phyloP scores from a whole-genome alignment of 208 protist genomes.

The Wallacemonas sp. region DNA sequence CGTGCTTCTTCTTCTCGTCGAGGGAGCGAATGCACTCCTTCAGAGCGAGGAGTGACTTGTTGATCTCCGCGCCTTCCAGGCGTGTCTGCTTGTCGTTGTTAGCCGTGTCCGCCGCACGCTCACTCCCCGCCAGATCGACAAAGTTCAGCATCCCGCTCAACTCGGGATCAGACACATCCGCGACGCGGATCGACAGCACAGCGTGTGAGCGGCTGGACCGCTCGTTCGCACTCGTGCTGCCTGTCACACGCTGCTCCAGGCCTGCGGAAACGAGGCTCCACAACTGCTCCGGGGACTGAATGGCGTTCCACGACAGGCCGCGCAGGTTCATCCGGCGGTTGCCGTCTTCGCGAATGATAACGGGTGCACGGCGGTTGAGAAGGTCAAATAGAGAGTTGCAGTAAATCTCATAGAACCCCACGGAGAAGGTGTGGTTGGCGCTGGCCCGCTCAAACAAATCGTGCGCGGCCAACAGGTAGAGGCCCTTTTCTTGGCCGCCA shows the following conservation, averaged over 20 bases:
- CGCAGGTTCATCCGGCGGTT: conserved; percentile 89
- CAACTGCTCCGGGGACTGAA: conserved; percentile 58
- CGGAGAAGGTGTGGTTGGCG: conserved; percentile 43
- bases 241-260: conserved; percentile 75
- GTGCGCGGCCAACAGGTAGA: conserved; percentile 90
- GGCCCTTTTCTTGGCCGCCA: conserved; percentile 63
- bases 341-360: conserved; percentile 91
- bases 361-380: conserved; percentile 81
- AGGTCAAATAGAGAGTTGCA: conserved; percentile 95
- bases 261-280: conserved; percentile 76
- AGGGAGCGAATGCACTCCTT: conserved; percentile 89
- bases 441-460: conserved; percentile 86
- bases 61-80: conserved; percentile 90
- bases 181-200: conserved; percentile 68
- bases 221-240: conserved; percentile 90
- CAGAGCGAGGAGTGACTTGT: conserved; percentile 88
- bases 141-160: conserved; percentile 86
- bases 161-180: conserved; percentile 47
- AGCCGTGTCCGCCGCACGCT: conserved; percentile 94
- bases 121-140: conserved; percentile 98
- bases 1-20: conserved; percentile 90
- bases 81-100: conserved; percentile 89
- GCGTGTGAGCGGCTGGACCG: conserved; percentile 89
- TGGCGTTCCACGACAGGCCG: conserved; percentile 82
- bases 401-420: conserved; percentile 96